phyloP scores from a whole-genome alignment of 108 stramenopile genomes.

The Discostella stelligeroides region DNA sequence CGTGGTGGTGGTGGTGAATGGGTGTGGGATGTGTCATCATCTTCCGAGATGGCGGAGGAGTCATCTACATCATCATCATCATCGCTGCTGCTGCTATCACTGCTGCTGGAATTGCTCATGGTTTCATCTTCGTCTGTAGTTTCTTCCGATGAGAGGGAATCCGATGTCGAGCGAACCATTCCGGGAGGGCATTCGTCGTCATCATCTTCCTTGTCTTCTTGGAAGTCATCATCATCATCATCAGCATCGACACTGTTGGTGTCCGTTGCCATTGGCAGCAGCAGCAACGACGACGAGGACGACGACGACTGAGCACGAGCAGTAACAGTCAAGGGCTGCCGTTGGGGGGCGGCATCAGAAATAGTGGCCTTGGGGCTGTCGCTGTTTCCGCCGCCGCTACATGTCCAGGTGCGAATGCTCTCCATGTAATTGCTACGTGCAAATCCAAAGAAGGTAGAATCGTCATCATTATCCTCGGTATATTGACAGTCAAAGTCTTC shows the following conservation, averaged over 20 bases:
- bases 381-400: neutral
- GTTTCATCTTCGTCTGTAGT: slow-evolving; percentile 14
- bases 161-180: slow-evolving; percentile 15
- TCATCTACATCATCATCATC: neutral
- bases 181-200: slow-evolving; percentile 17
- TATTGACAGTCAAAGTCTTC: no score
- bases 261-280: no score
- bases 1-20: neutral
- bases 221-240: no score
- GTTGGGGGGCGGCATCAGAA: neutral
- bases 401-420: slow-evolving; percentile 20
- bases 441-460: slow-evolving; percentile 13
- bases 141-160: slow-evolving; percentile 17
- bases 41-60: no score
- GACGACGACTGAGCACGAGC: no score
- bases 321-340: neutral
- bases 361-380: no score
- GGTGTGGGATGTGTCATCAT: neutral
- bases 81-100: slow-evolving; percentile 7
- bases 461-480: no score
- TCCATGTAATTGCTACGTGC: slow-evolving; percentile 21
- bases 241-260: neutral
- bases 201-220: neutral
- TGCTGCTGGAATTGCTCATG: slow-evolving; percentile 8
- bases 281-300: no score